A percentile compares a stretch with the other conserved stretches of the same genome.
Conservation (phyloP, 805 yeast species). For the Nakazawaea molendinolei region DNA sequence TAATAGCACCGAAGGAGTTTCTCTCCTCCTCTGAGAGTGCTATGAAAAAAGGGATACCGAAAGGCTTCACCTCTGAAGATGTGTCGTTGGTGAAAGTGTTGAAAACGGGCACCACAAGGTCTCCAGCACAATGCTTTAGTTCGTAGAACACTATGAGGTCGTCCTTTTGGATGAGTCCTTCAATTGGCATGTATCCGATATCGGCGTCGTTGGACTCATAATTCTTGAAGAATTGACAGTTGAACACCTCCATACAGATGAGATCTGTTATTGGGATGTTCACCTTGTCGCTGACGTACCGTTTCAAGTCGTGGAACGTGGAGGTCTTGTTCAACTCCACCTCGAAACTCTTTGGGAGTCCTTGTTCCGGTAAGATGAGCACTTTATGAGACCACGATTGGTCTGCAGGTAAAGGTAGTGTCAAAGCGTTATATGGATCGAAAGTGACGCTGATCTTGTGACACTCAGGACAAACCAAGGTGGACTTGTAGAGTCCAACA, state of each 20-base stretch:
- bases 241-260: conserved; percentile 57
- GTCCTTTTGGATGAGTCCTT: conserved; percentile 53
- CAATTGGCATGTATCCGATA: conserved; percentile 54
- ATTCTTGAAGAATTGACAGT: conserved; percentile 60
- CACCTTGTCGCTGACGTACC: conserved; percentile 48
- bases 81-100: conserved; percentile 34
- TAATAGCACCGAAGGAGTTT: conserved; percentile 48
- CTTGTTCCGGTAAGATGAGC: conserved; percentile 52
- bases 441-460: conserved; percentile 75
- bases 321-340: conserved; percentile 68
- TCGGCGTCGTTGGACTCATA: conserved; percentile 51
- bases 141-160: conserved; percentile 65
- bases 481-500: conserved; percentile 86
- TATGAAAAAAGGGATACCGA: conserved; percentile 76
- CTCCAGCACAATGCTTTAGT: conserved; percentile 34
- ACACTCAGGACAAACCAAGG: conserved; percentile 84
- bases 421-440: conserved; percentile 88
- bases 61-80: conserved; percentile 36
- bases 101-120: conserved; percentile 55
- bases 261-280: conserved; percentile 30
- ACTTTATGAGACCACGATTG: conserved; percentile 66
- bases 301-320: conserved; percentile 55
- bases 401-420: conserved; percentile 79
- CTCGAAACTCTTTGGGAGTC: conserved; percentile 46
- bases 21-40: conserved; percentile 47